A percentile compares a stretch with the other conserved stretches of the same genome.
These are phyloP conservation scores for Verticillium zaregamsianum DNA, from an alignment of 2,329 filamentous ascomycete genomes.

Conservation along the genomic window DNA sequence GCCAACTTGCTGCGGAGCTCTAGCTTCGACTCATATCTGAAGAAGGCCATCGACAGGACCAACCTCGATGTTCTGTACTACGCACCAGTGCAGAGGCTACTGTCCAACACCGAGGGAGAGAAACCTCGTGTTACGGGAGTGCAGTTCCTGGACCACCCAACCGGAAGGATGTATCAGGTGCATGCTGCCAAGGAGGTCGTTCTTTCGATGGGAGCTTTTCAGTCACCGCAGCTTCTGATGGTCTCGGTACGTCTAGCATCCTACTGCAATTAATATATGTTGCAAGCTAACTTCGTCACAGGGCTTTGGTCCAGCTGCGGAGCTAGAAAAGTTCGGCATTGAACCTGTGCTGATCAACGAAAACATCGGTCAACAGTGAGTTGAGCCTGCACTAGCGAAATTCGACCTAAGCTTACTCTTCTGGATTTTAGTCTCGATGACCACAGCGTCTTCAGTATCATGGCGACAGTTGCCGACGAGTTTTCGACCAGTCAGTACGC, in stretches of 20 bases:
- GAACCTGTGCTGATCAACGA: slow-evolving; percentile 18
- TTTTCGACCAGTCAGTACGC: slow-evolving; percentile 17
- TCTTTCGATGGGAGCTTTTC: slow-evolving; percentile 10
- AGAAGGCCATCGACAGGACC: slow-evolving; percentile 11
- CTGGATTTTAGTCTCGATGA: slow-evolving; percentile 15
- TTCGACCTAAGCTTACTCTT: not conserved
- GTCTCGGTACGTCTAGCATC: slow-evolving; percentile 6
- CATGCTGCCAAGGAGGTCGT: slow-evolving; percentile 11
- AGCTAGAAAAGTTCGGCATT: slow-evolving; percentile 16
- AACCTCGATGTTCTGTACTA: slow-evolving; percentile 21
- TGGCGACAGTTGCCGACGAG: slow-evolving; percentile 17
- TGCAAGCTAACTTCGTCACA: not conserved
- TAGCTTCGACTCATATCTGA: slow-evolving; percentile 19
- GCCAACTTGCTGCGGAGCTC: slow-evolving; percentile 18
- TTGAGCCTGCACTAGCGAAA: not conserved
- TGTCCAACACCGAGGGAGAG: slow-evolving; percentile 10
- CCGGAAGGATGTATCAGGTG: slow-evolving; percentile 12
- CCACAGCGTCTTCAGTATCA: slow-evolving; percentile 22
- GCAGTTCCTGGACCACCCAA: slow-evolving; percentile 19
- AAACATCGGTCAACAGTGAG: slow-evolving; percentile 19
- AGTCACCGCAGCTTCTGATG: slow-evolving; percentile 14
- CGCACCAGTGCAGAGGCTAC: slow-evolving; percentile 16
- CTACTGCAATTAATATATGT: not conserved
- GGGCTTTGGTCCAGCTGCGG: slow-evolving; percentile 14
- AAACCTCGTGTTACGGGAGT: slow-evolving; percentile 17